A percentile compares a stretch with the other conserved stretches of the same genome.
These are phyloP conservation scores for Hypoxylon sp. DNA, from an alignment of 2,329 filamentous ascomycete genomes.

Conservation along the genomic window DNA sequence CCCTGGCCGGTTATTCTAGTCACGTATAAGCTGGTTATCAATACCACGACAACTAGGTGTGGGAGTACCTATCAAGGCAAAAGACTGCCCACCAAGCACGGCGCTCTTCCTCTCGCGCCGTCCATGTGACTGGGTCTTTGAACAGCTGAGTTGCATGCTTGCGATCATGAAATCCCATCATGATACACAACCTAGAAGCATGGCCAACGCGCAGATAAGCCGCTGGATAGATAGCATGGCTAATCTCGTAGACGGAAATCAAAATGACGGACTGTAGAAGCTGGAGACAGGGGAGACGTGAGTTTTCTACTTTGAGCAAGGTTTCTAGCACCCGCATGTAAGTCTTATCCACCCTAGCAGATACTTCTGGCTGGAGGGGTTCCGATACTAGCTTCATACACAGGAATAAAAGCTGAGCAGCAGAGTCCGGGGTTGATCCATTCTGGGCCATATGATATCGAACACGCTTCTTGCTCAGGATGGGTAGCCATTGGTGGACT, in stretches of 20 bases:
- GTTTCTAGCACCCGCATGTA: conserved; percentile 42
- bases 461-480: conserved; percentile 46
- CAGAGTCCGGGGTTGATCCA: conserved; percentile 15
- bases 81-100: conserved; percentile 55
- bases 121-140: conserved; percentile 49
- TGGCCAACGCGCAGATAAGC: conserved; percentile 53
- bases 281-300: conserved; percentile 46
- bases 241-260: conserved; percentile 54
- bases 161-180: conserved; percentile 51
- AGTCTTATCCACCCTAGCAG: conserved; percentile 18
- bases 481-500: conserved; percentile 47
- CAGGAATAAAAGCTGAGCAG: conserved; percentile 43
- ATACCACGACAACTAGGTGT: not conserved
- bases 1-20: conserved; percentile 47
- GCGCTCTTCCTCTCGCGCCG: conserved; percentile 54
- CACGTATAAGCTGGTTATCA: not conserved
- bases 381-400: conserved; percentile 50
- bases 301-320: conserved; percentile 43
- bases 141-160: conserved; percentile 50
- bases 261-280: conserved; percentile 52
- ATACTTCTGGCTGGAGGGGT: conserved; percentile 9
- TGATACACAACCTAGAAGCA: conserved; percentile 46
- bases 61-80: conserved; percentile 53
- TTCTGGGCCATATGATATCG: conserved; percentile 24
- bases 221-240: conserved; percentile 55